Evolutionary conservation across 768 basidiomycete genomes (phyloP).

Genomic region (Trametes sanguinea): DNA sequence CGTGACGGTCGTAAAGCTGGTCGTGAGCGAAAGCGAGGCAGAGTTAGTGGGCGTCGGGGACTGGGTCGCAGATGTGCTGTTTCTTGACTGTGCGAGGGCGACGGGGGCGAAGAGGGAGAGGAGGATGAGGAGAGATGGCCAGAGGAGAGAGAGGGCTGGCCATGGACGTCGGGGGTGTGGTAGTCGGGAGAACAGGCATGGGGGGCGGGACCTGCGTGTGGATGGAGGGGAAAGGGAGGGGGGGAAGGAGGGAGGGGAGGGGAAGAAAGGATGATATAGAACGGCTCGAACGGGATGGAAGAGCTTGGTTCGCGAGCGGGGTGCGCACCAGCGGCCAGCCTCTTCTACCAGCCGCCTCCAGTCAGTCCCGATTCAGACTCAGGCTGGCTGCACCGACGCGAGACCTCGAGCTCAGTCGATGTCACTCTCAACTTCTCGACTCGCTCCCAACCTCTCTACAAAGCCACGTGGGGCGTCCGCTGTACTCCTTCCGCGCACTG

Average conservation of each 20-base stretch:
- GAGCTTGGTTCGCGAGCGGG: neutral
- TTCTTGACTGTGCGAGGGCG: conserved; percentile 35
- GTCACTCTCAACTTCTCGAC: neutral
- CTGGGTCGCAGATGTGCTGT: conserved; percentile 1
- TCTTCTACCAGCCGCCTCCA: conserved; percentile 35
- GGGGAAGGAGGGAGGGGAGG: conserved; percentile 18
- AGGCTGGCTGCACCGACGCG: no score
- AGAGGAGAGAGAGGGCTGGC: conserved; percentile 17
- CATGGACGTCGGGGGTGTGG: conserved; percentile 8
- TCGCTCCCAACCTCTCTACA: neutral
- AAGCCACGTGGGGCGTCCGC: no score
- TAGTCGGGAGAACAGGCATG: conserved; percentile 16
- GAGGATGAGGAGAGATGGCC: conserved; percentile 27
- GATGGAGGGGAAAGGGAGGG: conserved; percentile 24
- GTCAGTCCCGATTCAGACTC: neutral
- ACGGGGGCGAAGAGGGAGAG: conserved; percentile 35
- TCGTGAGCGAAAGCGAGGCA: conserved; percentile 57
- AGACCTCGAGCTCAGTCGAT: no score
- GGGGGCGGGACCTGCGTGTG: conserved; percentile 22
- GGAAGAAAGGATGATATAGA: conserved; percentile 32
- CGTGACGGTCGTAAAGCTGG: conserved; percentile 52
- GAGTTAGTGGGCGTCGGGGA: conserved; percentile 33
- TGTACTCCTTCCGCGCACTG: no score
- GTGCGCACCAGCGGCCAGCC: neutral
- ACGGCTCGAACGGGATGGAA: conserved; percentile 16